Evolutionary conservation across 2,329 filamentous ascomycete species (phyloP), one percentile per base, ranked within the genome.

Genomic region (Clarireedia hainanense): DNA sequence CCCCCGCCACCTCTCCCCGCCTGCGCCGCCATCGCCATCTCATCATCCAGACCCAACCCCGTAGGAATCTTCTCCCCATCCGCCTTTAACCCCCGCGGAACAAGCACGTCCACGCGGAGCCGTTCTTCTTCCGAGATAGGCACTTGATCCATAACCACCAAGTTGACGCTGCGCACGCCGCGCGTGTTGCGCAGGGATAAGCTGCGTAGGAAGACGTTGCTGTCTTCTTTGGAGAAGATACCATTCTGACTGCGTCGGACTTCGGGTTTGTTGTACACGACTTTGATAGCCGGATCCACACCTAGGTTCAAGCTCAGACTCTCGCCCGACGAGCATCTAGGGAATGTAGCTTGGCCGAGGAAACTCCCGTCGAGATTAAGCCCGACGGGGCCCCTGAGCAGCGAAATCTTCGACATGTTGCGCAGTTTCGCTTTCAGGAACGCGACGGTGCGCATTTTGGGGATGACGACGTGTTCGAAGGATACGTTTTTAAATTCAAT

Each of bases 301-400:
- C 83, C 83, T 0, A 86, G 72, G 48, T 73, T 73, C 1, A 86
- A 70, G 23, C 69, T 71, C 65, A 86, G 79, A 1, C 65, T 61
- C 51, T 81, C 79, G 39, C 80, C 79, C 0, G 80, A 71, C 47
- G 74, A 77, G 65, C 80, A 83, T 30, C 76, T 75, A 2, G 81
- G 79, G 36, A 85, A 71, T 0, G 65, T 71, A 1, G 77, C 75
- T 55, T 79, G 79, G 3, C 83, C 82, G 54, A 86, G 71, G 68
- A 85, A 86, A 7, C 75, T 75, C 3, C 80, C 80, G 64, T 86
- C 83, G n/a, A 86, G 75, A 0, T 80, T 84, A 6, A 86, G 71
- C 5, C 81, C 80, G 0, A 75, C 74, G 1, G 74, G 74, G 4
- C 81, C 82, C 50, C 72, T 72, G 20, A 84, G 75, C 6, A 86